These are phyloP conservation scores for Fabrea salina DNA, from an alignment of 169 alveolate genomes.

Conservation along the genomic window DNA sequence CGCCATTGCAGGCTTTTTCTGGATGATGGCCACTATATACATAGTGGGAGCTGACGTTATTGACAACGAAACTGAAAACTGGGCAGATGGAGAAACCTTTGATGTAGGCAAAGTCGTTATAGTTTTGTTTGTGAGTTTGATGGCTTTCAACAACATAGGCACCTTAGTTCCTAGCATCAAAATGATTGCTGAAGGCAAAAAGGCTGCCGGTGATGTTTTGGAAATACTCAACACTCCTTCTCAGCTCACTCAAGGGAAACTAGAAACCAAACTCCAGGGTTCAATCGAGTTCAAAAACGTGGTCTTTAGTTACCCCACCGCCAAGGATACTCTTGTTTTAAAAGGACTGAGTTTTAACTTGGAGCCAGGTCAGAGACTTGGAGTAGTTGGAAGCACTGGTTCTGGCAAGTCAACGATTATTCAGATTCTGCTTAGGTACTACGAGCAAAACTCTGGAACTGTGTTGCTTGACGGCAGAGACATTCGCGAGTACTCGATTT, in stretches of 20 bases:
- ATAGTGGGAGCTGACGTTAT: background rate
- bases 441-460: constrained; percentile 70
- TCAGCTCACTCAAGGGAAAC: background rate
- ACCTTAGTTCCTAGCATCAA: background rate
- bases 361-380: background rate
- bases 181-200: background rate
- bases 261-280: constrained; percentile 12
- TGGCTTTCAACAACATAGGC: background rate
- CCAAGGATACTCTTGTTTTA: background rate
- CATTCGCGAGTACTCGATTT: constrained; percentile 46
- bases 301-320: constrained; percentile 54
- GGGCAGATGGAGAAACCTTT: background rate
- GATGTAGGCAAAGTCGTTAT: background rate
- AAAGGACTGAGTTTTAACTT: constrained; percentile 2
- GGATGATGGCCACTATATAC: background rate
- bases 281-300: constrained; percentile 50
- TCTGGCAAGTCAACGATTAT: constrained; percentile 77
- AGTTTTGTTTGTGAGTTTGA: background rate
- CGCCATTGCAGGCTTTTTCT: background rate
- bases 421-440: constrained; percentile 70
- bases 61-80: background rate
- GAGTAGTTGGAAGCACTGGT: constrained; percentile 4
- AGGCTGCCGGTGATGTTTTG: background rate
- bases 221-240: background rate
- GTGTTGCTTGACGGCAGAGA: constrained; percentile 61